A percentile compares a stretch with the other conserved stretches of the same genome.
Conservation (phyloP, 108 stramenopile species). For the Cyclotella cryptica region DNA sequence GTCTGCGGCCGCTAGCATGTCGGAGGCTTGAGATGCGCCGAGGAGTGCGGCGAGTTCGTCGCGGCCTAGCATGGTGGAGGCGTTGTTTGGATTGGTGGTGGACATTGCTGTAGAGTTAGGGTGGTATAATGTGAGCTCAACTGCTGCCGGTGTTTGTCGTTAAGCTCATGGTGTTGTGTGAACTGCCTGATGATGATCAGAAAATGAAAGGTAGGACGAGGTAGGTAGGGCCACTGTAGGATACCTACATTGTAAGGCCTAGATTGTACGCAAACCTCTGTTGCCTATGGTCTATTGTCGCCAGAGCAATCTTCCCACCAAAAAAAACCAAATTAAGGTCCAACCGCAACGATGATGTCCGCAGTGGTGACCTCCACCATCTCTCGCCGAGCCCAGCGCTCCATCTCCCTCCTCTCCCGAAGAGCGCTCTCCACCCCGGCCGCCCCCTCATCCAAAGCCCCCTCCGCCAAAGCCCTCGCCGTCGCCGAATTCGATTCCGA, state of each 20-base stretch:
- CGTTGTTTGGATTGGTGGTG: conserved; percentile 20
- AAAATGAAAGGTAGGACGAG: too few relatives aligned
- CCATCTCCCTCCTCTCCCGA: conserved; percentile 25
- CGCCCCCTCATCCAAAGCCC: conserved; percentile 21
- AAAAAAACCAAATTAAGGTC: too few relatives aligned
- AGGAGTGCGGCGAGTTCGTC: conserved; percentile 82
- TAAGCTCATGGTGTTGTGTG: too few relatives aligned
- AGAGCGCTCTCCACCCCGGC: conserved; percentile 42
- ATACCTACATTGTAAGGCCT: too few relatives aligned
- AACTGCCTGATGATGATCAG: too few relatives aligned
- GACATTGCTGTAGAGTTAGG: conserved; percentile 19
- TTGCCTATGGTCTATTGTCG: too few relatives aligned
- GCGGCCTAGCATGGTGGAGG: conserved; percentile 57
- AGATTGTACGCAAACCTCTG: too few relatives aligned
- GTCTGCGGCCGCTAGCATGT: conserved; percentile 31
- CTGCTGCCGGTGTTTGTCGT: too few relatives aligned
- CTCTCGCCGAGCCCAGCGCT: conserved; percentile 49
- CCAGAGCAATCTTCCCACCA: too few relatives aligned
- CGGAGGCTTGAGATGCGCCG: conserved; percentile 66
- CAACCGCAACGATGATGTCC: background rate
- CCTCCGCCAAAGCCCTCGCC: conserved; percentile 46
- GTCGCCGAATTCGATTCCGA: conserved; percentile 48
- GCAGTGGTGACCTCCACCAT: conserved; percentile 38
- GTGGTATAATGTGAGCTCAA: too few relatives aligned
- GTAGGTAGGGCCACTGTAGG: too few relatives aligned